phyloP scores from a whole-genome alignment of 768 basidiomycete species.

The Polyporus arcularius region DNA sequence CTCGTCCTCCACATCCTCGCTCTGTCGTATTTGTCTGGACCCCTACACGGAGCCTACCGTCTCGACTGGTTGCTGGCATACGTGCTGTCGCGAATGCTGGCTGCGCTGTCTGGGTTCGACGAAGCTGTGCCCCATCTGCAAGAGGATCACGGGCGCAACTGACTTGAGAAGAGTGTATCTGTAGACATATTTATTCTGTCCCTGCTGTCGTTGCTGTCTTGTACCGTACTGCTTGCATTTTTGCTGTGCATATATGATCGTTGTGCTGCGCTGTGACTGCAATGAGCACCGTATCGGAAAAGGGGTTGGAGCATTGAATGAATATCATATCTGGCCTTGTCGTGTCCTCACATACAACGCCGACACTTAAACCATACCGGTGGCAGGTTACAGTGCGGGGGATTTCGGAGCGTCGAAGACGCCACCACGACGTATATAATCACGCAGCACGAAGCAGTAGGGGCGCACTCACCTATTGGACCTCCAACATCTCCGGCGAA shows the following conservation, averaged over 20 bases:
- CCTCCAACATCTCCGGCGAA: background rate
- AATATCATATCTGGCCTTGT: conserved; percentile 89
- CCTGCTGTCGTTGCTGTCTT: conserved; percentile 12
- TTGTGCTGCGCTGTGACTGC: background rate
- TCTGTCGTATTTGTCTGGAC: conserved; percentile 82
- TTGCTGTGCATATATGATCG: background rate
- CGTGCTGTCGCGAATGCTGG: conserved; percentile 83
- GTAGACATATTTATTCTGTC: conserved; percentile 31
- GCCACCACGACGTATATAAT: conserved; percentile 76
- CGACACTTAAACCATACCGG: conserved; percentile 47
- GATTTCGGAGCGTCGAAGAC: conserved; percentile 30
- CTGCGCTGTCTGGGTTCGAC: conserved; percentile 80
- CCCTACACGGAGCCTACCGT: conserved; percentile 76
- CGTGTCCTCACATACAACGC: conserved; percentile 55
- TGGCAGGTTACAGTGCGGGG: conserved; percentile 47
- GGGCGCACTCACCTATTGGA: conserved; percentile 12
- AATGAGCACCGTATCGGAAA: background rate
- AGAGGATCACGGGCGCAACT: conserved; percentile 76
- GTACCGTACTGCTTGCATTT: background rate
- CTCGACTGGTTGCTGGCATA: conserved; percentile 88
- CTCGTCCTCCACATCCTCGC: conserved; percentile 43
- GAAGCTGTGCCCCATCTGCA: conserved; percentile 84
- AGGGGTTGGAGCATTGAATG: conserved; percentile 3
- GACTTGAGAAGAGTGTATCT: conserved; percentile 79
- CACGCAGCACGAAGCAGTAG: conserved; percentile 33